These are phyloP conservation scores for Entamoeba invadens DNA, from an alignment of 208 protist species.

Conservation along the genomic window DNA sequence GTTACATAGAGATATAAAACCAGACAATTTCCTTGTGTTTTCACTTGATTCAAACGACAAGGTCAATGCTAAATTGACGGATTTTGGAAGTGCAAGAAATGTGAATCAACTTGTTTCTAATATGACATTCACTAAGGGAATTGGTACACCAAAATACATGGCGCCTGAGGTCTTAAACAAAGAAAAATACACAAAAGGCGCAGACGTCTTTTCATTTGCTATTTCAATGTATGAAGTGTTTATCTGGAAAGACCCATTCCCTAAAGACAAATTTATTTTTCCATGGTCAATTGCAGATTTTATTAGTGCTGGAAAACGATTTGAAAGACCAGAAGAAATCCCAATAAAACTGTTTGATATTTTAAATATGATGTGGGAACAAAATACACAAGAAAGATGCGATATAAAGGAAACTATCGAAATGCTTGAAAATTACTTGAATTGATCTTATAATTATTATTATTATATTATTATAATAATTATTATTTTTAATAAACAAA, in stretches of 20 bases:
- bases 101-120: background rate
- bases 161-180: background rate
- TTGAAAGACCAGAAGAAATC: background rate
- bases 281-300: background rate
- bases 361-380: background rate
- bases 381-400: background rate
- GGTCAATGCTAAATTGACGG: background rate
- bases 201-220: background rate
- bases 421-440: background rate
- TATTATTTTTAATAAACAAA: background rate
- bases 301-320: background rate
- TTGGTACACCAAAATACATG: background rate
- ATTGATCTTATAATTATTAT: background rate
- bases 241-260: background rate
- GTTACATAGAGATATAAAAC: background rate
- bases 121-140: background rate
- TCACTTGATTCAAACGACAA: background rate
- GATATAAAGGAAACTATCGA: background rate
- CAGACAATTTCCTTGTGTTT: background rate
- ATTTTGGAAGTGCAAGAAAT: background rate
- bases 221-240: background rate
- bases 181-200: background rate
- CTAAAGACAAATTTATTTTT: background rate
- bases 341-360: background rate
- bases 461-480: background rate